phyloP scores from a whole-genome alignment of 495 filamentous ascomycete species.

The Penicillium lividum region DNA sequence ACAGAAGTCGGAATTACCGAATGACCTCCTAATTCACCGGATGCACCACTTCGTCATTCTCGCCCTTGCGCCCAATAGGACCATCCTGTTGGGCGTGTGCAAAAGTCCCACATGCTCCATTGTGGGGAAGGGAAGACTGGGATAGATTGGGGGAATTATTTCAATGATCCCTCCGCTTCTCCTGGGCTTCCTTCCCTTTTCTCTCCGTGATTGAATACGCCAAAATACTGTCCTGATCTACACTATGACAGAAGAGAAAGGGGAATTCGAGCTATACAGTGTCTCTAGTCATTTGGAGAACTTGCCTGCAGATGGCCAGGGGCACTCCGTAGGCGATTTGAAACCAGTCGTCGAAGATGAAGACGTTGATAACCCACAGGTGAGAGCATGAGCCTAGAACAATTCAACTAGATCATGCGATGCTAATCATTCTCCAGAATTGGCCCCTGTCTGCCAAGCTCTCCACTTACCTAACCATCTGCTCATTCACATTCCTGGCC shows the following conservation, averaged over 20 bases:
- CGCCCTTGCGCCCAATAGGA: background rate
- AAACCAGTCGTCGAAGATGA: conserved; percentile 1
- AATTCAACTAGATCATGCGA: background rate
- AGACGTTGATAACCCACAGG: conserved; percentile 19
- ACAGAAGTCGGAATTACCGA: background rate
- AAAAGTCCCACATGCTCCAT: conserved; percentile 1
- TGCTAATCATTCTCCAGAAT: conserved; percentile 20
- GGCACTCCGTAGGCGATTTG: conserved; percentile 1
- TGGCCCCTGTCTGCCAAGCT: conserved; percentile 27
- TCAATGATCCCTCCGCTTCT: background rate
- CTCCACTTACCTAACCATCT: conserved; percentile 32
- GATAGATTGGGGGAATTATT: background rate
- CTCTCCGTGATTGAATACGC: background rate
- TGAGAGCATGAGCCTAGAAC: background rate
- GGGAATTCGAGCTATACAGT: background rate
- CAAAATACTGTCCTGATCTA: background rate
- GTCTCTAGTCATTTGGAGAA: conserved; percentile 13
- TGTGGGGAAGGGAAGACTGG: conserved; percentile 8
- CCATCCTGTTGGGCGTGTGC: background rate
- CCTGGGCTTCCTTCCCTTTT: background rate
- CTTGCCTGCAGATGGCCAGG: conserved; percentile 8
- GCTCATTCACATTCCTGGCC: conserved; percentile 36
- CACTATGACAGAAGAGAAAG: conserved; percentile 14
- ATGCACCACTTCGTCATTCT: background rate
- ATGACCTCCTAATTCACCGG: background rate